A percentile compares a stretch with the other conserved stretches of the same genome.
Evolutionary conservation across 257 asterid species (phyloP).

Genomic region (Nicotiana otophora): DNA sequence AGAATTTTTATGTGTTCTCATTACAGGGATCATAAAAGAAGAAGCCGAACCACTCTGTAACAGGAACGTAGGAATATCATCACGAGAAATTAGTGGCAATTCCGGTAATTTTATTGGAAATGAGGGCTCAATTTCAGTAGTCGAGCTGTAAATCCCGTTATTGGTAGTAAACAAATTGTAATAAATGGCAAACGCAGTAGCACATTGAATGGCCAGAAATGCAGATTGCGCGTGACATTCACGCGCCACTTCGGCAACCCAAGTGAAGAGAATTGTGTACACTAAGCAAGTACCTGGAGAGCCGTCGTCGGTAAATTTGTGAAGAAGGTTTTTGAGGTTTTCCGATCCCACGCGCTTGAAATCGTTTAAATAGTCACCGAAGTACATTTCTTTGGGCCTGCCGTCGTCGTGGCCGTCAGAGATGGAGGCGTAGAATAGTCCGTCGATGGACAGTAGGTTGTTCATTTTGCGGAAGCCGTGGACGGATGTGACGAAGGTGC

Average conservation of each 20-base stretch:
- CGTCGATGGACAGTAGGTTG: constrained; percentile 8
- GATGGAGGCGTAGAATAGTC: constrained; percentile 35
- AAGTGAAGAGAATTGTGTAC: constrained; percentile 48
- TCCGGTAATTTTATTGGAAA: constrained; percentile 41
- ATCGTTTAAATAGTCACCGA: constrained; percentile 10
- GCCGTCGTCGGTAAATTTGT: constrained; percentile 18
- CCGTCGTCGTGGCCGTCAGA: constrained; percentile 60
- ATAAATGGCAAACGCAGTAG: constrained; percentile 45
- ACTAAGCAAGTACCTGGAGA: constrained; percentile 40
- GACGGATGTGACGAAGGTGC: constrained; percentile 46
- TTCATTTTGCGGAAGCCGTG: constrained; percentile 33
- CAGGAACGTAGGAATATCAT: constrained; percentile 54
- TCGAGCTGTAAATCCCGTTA: constrained; percentile 15
- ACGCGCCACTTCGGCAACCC: constrained; percentile 53
- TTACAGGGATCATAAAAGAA: constrained; percentile 11
- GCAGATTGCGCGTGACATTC: constrained; percentile 41
- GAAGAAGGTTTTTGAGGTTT: constrained; percentile 19
- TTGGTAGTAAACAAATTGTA: constrained; percentile 49
- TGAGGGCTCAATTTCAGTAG: not conserved
- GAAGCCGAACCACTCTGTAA: constrained; percentile 9
- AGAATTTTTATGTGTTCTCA: constrained; percentile 41
- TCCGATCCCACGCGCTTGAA: constrained; percentile 29
- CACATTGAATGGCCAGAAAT: constrained; percentile 65
- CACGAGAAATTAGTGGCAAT: constrained; percentile 25
- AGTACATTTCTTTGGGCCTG: constrained; percentile 11